phyloP scores from a whole-genome alignment of 169 alveolate genomes.

The Cryptosporidium viatorum region DNA sequence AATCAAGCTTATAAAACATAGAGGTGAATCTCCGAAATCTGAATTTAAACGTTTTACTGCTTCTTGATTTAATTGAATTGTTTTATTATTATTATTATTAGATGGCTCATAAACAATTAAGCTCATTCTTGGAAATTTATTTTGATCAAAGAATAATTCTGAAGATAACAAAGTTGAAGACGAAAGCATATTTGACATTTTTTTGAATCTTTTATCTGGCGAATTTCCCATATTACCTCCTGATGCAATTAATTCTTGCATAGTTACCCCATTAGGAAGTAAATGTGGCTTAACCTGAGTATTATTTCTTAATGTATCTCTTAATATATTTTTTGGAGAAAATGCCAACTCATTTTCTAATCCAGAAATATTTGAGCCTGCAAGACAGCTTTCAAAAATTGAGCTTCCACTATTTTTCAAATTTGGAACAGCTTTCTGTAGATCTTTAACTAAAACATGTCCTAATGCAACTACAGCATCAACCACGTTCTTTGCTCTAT shows the following conservation, averaged over 20 bases:
- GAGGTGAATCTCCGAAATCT: slow-evolving; percentile 68
- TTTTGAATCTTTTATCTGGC: not conserved
- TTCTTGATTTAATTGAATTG: slow-evolving; percentile 17
- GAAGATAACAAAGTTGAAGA: slow-evolving; percentile 37
- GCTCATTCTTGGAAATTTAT: slow-evolving; percentile 32
- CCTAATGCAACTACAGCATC: slow-evolving; percentile 75
- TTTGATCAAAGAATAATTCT: slow-evolving; percentile 56
- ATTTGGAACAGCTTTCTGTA: slow-evolving; percentile 69
- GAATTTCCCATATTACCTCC: not conserved
- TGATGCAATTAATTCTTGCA: slow-evolving; percentile 50
- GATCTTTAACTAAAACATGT: slow-evolving; percentile 69
- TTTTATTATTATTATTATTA: not conserved
- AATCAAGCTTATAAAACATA: slow-evolving; percentile 63
- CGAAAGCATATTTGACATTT: slow-evolving; percentile 13
- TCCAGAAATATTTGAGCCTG: slow-evolving; percentile 14
- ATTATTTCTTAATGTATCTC: slow-evolving; percentile 27
- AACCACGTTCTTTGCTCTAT: slow-evolving; percentile 69
- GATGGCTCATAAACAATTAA: slow-evolving; percentile 39
- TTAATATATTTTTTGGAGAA: slow-evolving; percentile 48
- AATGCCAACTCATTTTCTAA: slow-evolving; percentile 35
- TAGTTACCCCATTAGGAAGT: slow-evolving; percentile 67
- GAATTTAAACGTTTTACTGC: slow-evolving; percentile 34
- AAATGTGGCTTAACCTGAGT: slow-evolving; percentile 48
- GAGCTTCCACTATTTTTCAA: slow-evolving; percentile 28
- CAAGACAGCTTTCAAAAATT: slow-evolving; percentile 64